Base-by-base conservation (phyloP, 805 yeast genomes). In the Kockiozyma suomiensis region DNA sequence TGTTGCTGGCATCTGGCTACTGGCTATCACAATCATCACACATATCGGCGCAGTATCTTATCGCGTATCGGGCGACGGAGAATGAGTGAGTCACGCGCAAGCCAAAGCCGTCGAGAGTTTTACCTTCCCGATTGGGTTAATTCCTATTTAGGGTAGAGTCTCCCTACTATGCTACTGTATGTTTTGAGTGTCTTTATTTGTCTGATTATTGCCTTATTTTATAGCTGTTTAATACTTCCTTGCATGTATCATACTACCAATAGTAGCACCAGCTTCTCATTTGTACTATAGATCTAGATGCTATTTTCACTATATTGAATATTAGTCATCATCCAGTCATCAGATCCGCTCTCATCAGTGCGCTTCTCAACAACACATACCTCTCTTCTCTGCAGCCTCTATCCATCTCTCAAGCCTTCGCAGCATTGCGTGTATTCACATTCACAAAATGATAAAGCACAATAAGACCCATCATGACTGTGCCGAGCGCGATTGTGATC, bases 401-500 rank as follows among this genome's bases (percentile, higher is more conserved):
- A n/a, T n/a, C n/a, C n/a, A n/a, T n/a, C n/a, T n/a, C n/a, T n/a
- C n/a, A n/a, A n/a, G 56, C 25, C 43, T 42, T 17, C 35, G 21
- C 33, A 2, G 50, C 26, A 21, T 40, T 46, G 26, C 59, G 59
- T 25, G 61, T 49, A 47, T 62, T 62, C 37, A 53, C 61, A 50
- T 50, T 60, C 56, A 62, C 51, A 48, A 85, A 80, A 65, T 90
- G 94, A 75, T 87, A 92, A 2, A 86, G 76, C 47, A 88, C 75
- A 40, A 91, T 87, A 67, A 92, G 78, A 1, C 84, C 80, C 73
- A 90, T 81, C 63, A 94, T 84, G 4, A 83, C 71, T 56, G 90
- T 73, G 4, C 97, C 97, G 66, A 88, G 86, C 12, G 83, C 74
- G 48, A 89, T 80, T 52, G 89, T 96, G 47, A 90, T 76, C 50